phyloP scores from a whole-genome alignment of 139 green algal species.

The Trebouxia sp. region DNA sequence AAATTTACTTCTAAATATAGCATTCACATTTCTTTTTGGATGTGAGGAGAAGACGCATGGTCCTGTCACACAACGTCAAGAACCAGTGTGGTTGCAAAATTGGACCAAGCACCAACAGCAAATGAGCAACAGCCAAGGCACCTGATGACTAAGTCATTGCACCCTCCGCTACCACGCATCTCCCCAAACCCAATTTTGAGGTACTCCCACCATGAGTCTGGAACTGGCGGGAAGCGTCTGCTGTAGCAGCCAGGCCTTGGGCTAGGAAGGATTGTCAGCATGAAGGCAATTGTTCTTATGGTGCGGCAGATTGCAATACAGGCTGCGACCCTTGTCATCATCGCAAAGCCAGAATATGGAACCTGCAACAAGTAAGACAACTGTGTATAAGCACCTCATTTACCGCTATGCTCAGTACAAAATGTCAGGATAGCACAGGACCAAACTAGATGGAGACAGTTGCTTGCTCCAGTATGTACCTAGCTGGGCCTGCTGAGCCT shows the following conservation, averaged over 20 bases:
- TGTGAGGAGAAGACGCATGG: no score
- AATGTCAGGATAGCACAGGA: not conserved
- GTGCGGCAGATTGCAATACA: conserved; percentile 62
- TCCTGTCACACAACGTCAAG: not conserved
- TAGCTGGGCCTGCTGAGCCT: no score
- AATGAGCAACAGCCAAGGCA: not conserved
- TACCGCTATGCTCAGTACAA: not conserved
- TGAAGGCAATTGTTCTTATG: conserved; percentile 71
- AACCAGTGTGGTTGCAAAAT: not conserved
- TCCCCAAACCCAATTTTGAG: conserved; percentile 54
- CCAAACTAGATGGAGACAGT: no score
- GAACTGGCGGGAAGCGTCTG: conserved; percentile 66
- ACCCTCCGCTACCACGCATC: conserved; percentile 70
- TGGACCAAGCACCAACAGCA: not conserved
- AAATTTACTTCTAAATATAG: no score
- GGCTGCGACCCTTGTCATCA: conserved; percentile 65
- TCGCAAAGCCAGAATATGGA: conserved; percentile 79
- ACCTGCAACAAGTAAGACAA: conserved; percentile 47
- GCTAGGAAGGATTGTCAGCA: conserved; percentile 81
- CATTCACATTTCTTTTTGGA: no score
- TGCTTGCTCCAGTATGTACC: no score
- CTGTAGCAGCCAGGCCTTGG: conserved; percentile 71
- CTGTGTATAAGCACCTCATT: not conserved
- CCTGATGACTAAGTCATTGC: conserved; percentile 79
- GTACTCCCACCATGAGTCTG: conserved; percentile 53